Conservation (phyloP, 2,329 filamentous ascomycete species). For the Neofusicoccum umdonicola region DNA sequence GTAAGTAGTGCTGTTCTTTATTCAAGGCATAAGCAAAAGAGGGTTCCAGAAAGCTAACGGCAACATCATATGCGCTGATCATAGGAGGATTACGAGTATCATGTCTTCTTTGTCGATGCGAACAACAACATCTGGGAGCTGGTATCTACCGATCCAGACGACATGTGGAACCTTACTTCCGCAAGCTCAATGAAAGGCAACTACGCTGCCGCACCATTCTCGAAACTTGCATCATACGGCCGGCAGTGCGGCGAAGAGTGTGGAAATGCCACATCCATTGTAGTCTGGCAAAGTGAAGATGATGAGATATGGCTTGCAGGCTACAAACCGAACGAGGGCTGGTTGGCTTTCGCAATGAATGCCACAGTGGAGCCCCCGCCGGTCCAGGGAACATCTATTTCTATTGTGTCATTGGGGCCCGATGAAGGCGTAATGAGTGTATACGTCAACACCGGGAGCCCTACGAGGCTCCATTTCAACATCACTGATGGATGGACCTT, state of each 20-base stretch:
- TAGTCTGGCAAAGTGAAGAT: background rate
- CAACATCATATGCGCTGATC: background rate
- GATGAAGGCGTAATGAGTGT: conserved; percentile 5
- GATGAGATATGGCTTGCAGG: background rate
- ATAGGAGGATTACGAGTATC: background rate
- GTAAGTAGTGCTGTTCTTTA: background rate
- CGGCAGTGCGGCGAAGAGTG: background rate
- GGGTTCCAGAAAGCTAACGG: no score
- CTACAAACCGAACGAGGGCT: background rate
- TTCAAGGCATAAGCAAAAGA: background rate
- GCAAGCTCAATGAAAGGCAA: background rate
- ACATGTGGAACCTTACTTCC: background rate
- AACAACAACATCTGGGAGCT: background rate
- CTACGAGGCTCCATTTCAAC: conserved; percentile 5
- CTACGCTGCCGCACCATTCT: background rate
- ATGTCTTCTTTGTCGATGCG: conserved; percentile 1
- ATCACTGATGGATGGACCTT: background rate
- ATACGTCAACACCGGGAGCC: conserved; percentile 1
- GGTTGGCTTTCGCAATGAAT: background rate
- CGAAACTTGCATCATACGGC: background rate
- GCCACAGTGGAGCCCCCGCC: background rate
- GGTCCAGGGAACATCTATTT: background rate
- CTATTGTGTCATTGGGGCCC: background rate
- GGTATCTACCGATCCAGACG: background rate
- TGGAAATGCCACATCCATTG: background rate